Percentiles rank a stretch among this genome's conserved stretches.
These are phyloP conservation scores for Auricularia sp. DNA, from an alignment of 768 basidiomycete species.

Conservation along the genomic window DNA sequence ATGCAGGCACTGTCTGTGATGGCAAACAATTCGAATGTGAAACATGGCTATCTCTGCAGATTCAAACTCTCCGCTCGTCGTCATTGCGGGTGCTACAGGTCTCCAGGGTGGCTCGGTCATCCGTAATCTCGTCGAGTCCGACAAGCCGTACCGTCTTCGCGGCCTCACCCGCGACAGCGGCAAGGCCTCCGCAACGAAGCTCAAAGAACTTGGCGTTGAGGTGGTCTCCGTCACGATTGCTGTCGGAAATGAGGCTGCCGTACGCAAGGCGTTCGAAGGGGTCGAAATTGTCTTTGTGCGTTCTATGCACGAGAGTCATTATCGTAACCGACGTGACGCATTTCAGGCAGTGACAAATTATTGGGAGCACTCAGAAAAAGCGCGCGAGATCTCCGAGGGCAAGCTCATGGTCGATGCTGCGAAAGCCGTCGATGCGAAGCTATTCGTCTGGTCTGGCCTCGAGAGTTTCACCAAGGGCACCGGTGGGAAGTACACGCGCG, in stretches of 20 bases:
- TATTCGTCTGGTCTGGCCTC: not conserved
- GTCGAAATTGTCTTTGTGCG: not conserved
- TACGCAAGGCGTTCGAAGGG: not conserved
- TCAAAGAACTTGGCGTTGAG: conserved; percentile 15
- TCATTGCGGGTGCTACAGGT: conserved; percentile 29
- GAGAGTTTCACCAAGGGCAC: not conserved
- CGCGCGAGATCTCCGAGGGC: not conserved
- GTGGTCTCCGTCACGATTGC: conserved; percentile 11
- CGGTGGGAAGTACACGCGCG: not conserved
- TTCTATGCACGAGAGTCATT: not conserved
- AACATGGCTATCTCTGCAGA: not conserved
- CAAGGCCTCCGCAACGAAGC: conserved; percentile 15
- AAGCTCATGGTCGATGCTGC: not conserved
- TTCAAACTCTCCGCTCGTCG: conserved; percentile 11
- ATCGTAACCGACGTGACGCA: not conserved
- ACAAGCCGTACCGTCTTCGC: conserved; percentile 21
- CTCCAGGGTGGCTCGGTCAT: conserved; percentile 23
- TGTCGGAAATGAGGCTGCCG: not conserved
- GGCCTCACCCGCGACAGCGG: conserved; percentile 23
- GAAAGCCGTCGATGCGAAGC: not conserved
- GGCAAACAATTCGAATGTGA: too few relatives aligned
- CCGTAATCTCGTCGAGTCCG: conserved; percentile 20
- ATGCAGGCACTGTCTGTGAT: too few relatives aligned
- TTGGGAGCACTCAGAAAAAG: not conserved
- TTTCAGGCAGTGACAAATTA: not conserved